These are phyloP conservation scores for Zymoseptoria pseudotritici DNA, from an alignment of 2,329 filamentous ascomycete species.

Conservation along the genomic window DNA sequence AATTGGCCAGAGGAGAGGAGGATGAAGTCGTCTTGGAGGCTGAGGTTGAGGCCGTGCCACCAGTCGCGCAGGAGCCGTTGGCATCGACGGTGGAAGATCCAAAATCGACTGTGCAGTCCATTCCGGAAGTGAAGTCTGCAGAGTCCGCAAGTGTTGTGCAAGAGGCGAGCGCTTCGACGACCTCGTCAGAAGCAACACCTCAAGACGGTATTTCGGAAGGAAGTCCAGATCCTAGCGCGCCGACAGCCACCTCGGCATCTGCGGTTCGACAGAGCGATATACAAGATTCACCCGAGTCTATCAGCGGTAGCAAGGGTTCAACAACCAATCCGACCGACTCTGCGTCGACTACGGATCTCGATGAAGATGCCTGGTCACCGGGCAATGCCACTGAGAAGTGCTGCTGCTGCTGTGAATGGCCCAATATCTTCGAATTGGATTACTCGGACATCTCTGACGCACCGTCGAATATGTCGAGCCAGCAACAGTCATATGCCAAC, in stretches of 20 bases:
- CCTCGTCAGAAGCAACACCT: not conserved
- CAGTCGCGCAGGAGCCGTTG: conserved; percentile 9
- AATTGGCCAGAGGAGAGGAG: conserved; percentile 52
- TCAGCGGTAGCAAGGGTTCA: not conserved
- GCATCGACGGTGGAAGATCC: conserved; percentile 9
- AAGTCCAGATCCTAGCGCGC: not conserved
- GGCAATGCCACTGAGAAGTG: not conserved
- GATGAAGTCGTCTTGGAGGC: conserved; percentile 18
- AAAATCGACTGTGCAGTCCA: conserved; percentile 4
- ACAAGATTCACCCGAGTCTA: not conserved
- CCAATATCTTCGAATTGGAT: not conserved
- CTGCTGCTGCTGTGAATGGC: not conserved
- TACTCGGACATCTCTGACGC: not conserved
- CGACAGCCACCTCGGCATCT: not conserved
- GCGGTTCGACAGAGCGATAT: not conserved
- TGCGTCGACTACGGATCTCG: not conserved
- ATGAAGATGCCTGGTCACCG: not conserved
- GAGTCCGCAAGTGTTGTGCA: not conserved
- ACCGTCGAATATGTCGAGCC: not conserved
- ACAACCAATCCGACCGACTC: not conserved
- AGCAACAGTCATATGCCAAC: not conserved
- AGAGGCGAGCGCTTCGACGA: not conserved
- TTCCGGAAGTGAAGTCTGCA: not conserved
- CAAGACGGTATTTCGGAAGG: not conserved
- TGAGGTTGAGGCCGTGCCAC: conserved; percentile 11